Percentiles rank a stretch among this genome's conserved stretches.
Evolutionary conservation across 345 rosid genomes (phyloP).

Genomic region (Eucalyptus viminalis): DNA sequence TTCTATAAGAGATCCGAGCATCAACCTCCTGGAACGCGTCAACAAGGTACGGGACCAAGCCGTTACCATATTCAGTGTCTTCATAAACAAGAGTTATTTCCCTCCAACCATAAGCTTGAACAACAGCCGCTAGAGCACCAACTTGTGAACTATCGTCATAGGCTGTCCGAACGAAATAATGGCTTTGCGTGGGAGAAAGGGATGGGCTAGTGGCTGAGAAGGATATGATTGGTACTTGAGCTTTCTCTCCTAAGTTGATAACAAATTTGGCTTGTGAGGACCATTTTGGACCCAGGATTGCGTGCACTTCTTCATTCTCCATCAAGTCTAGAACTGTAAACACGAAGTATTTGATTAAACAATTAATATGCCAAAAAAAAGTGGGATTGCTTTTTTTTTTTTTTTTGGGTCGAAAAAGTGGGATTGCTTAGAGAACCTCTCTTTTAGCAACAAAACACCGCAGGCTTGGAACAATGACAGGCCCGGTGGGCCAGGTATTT

Average conservation of each 20-base stretch:
- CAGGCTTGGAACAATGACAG: background rate
- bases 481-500: background rate
- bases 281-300: constrained; percentile 23
- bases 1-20: background rate
- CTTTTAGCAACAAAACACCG: background rate
- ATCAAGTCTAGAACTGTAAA: constrained; percentile 22
- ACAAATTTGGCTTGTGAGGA: constrained; percentile 18
- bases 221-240: constrained; percentile 20
- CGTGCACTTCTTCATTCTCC: constrained; percentile 14
- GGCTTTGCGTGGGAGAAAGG: background rate
- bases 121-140: constrained; percentile 3
- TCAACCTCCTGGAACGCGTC: constrained; percentile 10
- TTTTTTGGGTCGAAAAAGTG: no score
- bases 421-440: background rate
- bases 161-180: constrained; percentile 10
- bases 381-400: no score
- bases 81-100: constrained; percentile 15
- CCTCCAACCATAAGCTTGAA: constrained; percentile 20
- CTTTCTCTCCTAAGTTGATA: constrained; percentile 8
- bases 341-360: background rate
- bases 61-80: constrained; percentile 17
- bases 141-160: constrained; percentile 15
- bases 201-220: constrained; percentile 15
- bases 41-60: constrained; percentile 8
- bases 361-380: background rate